Evolutionary conservation across 2,329 filamentous ascomycete species (phyloP), one percentile per base, ranked within the genome.

Genomic region (Pestalotiopsis sp.): DNA sequence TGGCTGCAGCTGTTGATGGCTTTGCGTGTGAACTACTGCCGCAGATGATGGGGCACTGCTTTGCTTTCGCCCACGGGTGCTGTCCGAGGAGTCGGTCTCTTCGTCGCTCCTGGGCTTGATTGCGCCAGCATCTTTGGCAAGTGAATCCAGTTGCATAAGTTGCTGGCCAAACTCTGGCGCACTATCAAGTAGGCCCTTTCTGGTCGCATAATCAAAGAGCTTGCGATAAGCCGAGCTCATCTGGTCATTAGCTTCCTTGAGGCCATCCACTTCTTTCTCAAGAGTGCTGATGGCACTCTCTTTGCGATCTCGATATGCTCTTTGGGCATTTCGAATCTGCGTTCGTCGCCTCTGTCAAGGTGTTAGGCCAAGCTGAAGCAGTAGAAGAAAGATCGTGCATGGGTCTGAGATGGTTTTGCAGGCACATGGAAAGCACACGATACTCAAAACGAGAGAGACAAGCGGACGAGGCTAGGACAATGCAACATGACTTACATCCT

Each of bases 291-390:
- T 95, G 4, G 92, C 92, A 25, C 87, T 91, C 76, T 97, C 94
- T 80, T 97, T 97, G 65, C 94, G 90, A 75, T 92, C 89, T 17
- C 94, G 89, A 76, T 97, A 97, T 0, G 93, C 93, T 72, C 94
- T 86, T 78, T 97, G 94, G 2, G 94, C 94, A 67, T 95, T 87
- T 27, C 94, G 90, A 71, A 97, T 96, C 77, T 97, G 94, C 4
- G 93, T 95, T 67, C 94, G 88, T 65, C 94, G 91, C 70, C 93
- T 91, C 92, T 93, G 72, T 66, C 57, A 68, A 55, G 31, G 3
- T 68, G 36, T 38, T 61, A 76, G 69, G 75, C 70, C 65, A 61
- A 45, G 45, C 68, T 66, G 68, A 64, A 63, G 23, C 14, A 45
- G 6, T 13, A 45, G 20, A 3, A 41, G 12, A 12, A n/a, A 9